phyloP scores from a whole-genome alignment of 208 protist species.

The Crithidia sp. region DNA sequence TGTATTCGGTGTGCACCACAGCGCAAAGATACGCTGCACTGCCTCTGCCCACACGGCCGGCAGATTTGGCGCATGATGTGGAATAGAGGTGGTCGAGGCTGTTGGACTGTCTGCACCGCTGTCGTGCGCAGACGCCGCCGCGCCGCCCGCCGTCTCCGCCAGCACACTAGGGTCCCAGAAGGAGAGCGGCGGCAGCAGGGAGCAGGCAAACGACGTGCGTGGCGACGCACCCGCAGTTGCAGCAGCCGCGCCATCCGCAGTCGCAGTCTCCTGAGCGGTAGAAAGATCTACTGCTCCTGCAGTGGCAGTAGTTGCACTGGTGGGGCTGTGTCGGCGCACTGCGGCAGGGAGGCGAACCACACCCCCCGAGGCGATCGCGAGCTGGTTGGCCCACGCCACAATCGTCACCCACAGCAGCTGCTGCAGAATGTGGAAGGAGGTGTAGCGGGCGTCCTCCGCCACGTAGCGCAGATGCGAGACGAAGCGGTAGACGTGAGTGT shows the following conservation, averaged over 20 bases:
- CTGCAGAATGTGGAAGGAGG: conserved; percentile 35
- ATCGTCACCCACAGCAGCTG: conserved; percentile 50
- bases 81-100: not conserved
- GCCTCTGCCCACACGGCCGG: conserved; percentile 25
- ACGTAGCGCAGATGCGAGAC: conserved; percentile 30
- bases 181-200: conserved; percentile 19
- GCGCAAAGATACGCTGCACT: conserved; percentile 19
- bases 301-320: not conserved
- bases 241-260: not conserved
- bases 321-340: not conserved
- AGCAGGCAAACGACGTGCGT: conserved; percentile 14
- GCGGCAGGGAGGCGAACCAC: conserved; percentile 26
- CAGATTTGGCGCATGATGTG: conserved; percentile 19
- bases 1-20: conserved; percentile 20
- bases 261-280: not conserved
- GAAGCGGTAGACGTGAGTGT: conserved; percentile 31
- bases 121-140: not conserved
- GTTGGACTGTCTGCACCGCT: not conserved
- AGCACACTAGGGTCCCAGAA: conserved; percentile 26
- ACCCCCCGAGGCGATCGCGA: conserved; percentile 46
- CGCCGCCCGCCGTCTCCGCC: not conserved
- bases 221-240: not conserved
- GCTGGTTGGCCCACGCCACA: conserved; percentile 53
- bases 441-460: conserved; percentile 37
- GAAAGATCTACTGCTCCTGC: too few species aligned